phyloP scores from a whole-genome alignment of 768 basidiomycete species.

The Leucocoprinus sp. region DNA sequence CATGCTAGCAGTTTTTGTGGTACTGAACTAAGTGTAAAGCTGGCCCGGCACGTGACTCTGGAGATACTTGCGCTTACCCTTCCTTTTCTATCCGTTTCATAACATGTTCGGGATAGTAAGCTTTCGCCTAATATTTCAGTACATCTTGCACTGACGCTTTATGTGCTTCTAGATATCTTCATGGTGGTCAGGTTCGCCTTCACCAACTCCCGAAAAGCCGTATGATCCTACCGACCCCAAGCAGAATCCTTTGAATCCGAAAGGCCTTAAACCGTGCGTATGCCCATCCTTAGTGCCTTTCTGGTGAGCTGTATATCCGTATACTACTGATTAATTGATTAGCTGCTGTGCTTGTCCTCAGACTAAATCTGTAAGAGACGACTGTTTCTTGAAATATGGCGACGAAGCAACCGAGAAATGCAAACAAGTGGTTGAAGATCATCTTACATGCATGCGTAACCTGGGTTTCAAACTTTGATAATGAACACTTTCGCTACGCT shows the following conservation, averaged over 20 bases:
- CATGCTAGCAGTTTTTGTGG: no score
- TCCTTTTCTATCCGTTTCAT: background rate
- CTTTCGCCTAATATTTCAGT: background rate
- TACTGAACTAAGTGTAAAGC: no score
- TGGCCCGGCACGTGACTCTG: no score
- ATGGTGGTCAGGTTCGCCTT: constrained; percentile 41
- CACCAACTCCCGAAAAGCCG: constrained; percentile 27
- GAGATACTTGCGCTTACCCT: no score
- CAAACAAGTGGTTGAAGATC: constrained; percentile 66
- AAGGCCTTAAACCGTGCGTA: constrained; percentile 91
- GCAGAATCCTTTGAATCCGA: constrained; percentile 83
- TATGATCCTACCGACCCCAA: constrained; percentile 72
- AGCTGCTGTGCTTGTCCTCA: constrained; percentile 97
- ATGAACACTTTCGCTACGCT: background rate
- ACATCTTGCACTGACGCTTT: background rate
- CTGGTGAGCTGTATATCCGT: background rate
- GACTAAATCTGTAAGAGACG: constrained; percentile 87
- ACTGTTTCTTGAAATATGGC: constrained; percentile 78
- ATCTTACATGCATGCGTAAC: constrained; percentile 85
- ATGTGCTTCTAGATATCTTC: constrained; percentile 36
- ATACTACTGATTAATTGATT: background rate
- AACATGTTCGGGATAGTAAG: constrained; percentile 37
- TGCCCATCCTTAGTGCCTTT: background rate
- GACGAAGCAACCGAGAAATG: constrained; percentile 71
- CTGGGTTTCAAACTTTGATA: constrained; percentile 69